These are phyloP conservation scores for Tricholoma flavovirens DNA, from an alignment of 768 basidiomycete genomes.

Conservation along the genomic window DNA sequence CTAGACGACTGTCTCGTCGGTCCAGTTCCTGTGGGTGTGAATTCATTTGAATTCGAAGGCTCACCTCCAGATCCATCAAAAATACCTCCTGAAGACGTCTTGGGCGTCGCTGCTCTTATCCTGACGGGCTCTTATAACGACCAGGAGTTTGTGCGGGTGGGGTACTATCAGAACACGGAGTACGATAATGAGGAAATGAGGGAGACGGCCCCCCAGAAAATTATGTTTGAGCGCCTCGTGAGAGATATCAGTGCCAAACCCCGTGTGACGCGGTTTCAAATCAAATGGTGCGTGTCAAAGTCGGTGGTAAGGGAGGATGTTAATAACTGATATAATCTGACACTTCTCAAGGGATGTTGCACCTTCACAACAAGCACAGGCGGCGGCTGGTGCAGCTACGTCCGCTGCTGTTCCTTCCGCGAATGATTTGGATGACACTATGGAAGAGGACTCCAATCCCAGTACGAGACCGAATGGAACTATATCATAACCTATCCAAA, in stretches of 20 bases:
- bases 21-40: constrained; percentile 93
- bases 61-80: constrained; percentile 75
- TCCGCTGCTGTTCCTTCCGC: constrained; percentile 74
- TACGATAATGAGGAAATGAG: constrained; percentile 95
- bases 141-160: constrained; percentile 98
- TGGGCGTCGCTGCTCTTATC: constrained; percentile 96
- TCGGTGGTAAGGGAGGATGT: neutral
- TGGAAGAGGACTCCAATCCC: constrained; percentile 21
- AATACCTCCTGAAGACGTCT: constrained; percentile 85
- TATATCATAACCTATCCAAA: constrained; percentile 17
- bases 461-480: constrained; percentile 14
- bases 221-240: constrained; percentile 73
- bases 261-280: constrained; percentile 88
- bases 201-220: constrained; percentile 58
- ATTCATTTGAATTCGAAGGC: constrained; percentile 95
- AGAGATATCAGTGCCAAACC: constrained; percentile 90
- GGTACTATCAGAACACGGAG: constrained; percentile 99
- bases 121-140: constrained; percentile 94
- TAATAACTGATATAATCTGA: neutral
- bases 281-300: constrained; percentile 59
- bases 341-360: constrained; percentile 53
- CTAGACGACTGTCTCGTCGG: constrained; percentile 97
- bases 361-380: constrained; percentile 39
- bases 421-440: constrained; percentile 48
- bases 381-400: constrained; percentile 55